These are phyloP conservation scores for Chaetomiaceae sp. DNA, from an alignment of 2,329 filamentous ascomycete genomes.

Conservation along the genomic window DNA sequence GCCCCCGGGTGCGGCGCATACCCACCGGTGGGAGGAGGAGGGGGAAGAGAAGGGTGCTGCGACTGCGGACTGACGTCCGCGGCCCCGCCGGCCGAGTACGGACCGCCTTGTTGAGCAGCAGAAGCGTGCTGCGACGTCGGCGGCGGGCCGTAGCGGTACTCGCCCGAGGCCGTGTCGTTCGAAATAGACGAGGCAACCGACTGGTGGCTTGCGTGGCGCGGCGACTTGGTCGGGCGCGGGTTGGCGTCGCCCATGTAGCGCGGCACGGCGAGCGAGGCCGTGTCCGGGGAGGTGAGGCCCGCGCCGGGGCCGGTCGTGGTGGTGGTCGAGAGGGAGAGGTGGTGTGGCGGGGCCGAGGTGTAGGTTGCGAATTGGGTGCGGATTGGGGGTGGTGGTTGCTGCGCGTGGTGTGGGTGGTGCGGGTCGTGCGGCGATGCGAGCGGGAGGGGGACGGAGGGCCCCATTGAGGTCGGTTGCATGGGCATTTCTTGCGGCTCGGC, in stretches of 20 bases:
- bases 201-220: constrained; percentile 50
- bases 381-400: constrained; percentile 34
- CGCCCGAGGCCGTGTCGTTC: constrained; percentile 46
- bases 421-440: constrained; percentile 43
- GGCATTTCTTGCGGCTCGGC: constrained; percentile 52
- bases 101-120: no score
- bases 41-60: constrained; percentile 26
- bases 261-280: constrained; percentile 45
- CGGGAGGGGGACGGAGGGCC: constrained; percentile 48
- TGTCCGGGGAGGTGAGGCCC: constrained; percentile 12
- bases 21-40: no score
- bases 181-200: constrained; percentile 47
- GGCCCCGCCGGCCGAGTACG: background rate
- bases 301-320: constrained; percentile 1
- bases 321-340: constrained; percentile 43
- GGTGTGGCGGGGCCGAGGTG: constrained; percentile 46
- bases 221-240: constrained; percentile 52
- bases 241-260: constrained; percentile 52
- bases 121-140: constrained; percentile 11
- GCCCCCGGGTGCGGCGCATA: no score
- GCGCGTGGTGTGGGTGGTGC: constrained; percentile 32
- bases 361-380: constrained; percentile 52
- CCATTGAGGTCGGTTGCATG: constrained; percentile 49
- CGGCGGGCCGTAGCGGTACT: constrained; percentile 54
- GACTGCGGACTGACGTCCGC: constrained; percentile 35